phyloP scores from a whole-genome alignment of 1,139 yeast genomes.

The Lipomyces yarrowii region DNA sequence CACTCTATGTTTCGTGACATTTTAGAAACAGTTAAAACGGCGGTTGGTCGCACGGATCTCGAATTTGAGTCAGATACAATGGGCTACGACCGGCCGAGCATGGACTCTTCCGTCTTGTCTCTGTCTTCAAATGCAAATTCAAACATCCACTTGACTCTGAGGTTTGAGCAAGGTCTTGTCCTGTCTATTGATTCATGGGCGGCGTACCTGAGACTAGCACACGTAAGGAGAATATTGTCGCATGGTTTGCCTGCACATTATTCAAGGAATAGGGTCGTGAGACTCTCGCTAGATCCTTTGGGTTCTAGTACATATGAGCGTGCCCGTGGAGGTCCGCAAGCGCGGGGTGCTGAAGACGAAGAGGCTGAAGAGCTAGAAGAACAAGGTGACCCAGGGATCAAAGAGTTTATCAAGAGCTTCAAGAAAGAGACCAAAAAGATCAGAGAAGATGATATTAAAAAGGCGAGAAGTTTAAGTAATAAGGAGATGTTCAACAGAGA shows the following conservation, averaged over 20 bases:
- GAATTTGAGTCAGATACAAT: conserved; percentile 12
- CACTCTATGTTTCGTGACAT: conserved; percentile 36
- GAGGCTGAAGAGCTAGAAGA: conserved; percentile 20
- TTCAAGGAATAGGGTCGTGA: conserved; percentile 29
- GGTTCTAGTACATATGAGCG: conserved; percentile 27
- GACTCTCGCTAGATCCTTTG: conserved; percentile 30
- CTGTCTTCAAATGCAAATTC: conserved; percentile 2
- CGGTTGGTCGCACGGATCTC: conserved; percentile 12
- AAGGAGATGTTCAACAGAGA: conserved; percentile 15
- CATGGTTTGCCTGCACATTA: conserved; percentile 34
- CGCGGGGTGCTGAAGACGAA: conserved; percentile 9
- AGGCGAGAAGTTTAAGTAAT: conserved; percentile 9
- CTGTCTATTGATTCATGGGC: conserved; percentile 33
- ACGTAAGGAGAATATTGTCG: conserved; percentile 30
- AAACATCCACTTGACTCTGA: conserved; percentile 22
- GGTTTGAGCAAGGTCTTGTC: conserved; percentile 21
- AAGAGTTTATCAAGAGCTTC: conserved; percentile 17
- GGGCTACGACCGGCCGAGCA: conserved; percentile 5
- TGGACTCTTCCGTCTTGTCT: background rate
- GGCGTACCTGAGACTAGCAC: conserved; percentile 28
- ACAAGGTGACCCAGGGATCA: conserved; percentile 2
- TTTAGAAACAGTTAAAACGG: conserved; percentile 32
- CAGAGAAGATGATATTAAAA: conserved; percentile 25
- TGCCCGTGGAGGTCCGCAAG: conserved; percentile 5
- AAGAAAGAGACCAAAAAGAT: conserved; percentile 20